phyloP scores from a whole-genome alignment of 768 basidiomycete species.

The Naganishia friedmannii region DNA sequence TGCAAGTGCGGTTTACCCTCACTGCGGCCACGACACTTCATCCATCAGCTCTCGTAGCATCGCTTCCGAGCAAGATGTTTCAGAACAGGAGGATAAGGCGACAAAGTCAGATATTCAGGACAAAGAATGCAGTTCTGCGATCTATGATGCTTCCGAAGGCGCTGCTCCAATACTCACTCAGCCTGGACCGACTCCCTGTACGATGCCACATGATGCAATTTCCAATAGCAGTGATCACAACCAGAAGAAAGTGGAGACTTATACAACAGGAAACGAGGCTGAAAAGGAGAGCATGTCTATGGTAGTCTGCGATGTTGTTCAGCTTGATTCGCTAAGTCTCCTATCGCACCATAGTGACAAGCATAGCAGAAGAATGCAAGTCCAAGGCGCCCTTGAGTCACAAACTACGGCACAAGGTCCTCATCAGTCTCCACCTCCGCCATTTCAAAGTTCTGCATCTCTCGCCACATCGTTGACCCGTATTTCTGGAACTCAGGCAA shows the following conservation, averaged over 20 bases:
- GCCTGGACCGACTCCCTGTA: neutral
- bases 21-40: neutral
- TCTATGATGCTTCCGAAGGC: neutral
- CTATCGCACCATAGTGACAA: neutral
- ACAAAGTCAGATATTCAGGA: neutral
- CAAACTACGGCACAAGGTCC: neutral
- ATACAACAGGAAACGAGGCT: neutral
- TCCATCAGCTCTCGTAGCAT: neutral
- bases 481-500: neutral
- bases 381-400: neutral
- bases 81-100: neutral
- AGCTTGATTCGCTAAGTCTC: neutral
- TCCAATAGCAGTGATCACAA: neutral
- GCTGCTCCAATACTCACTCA: neutral
- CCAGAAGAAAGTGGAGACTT: neutral
- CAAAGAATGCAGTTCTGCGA: neutral
- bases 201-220: neutral
- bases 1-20: constrained; percentile 4
- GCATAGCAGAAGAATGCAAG: neutral
- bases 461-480: neutral
- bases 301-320: neutral
- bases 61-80: neutral
- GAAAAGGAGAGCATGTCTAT: neutral
- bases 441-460: neutral
- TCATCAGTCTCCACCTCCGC: neutral